These are phyloP conservation scores for Prunus armeniaca DNA, from an alignment of 306 rosid species.

Conservation along the genomic window DNA sequence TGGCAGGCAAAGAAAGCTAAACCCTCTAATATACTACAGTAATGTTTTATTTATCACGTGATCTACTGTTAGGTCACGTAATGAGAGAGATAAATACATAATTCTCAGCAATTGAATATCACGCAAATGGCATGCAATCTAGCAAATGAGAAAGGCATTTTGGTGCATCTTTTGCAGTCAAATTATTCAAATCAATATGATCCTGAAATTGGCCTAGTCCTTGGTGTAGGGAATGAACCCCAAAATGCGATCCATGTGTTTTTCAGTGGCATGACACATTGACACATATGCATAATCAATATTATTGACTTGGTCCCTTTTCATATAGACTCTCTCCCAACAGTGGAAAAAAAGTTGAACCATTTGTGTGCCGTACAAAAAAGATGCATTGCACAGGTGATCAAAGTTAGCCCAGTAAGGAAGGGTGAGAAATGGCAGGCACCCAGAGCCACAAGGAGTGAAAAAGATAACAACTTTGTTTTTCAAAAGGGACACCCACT, in stretches of 20 bases:
- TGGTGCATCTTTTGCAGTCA: background rate
- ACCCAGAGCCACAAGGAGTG: slow-evolving; percentile 22
- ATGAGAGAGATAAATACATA: no score
- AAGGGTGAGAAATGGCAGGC: slow-evolving; percentile 37
- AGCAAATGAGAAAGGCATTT: background rate
- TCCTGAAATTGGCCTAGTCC: slow-evolving; percentile 1
- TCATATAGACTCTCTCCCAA: background rate
- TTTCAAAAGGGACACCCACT: slow-evolving; percentile 60
- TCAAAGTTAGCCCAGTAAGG: slow-evolving; percentile 21
- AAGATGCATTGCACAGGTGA: slow-evolving; percentile 30
- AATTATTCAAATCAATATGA: background rate
- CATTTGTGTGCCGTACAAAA: slow-evolving; percentile 31
- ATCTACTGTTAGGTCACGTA: no score
- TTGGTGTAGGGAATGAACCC: slow-evolving; percentile 19
- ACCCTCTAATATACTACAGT: background rate
- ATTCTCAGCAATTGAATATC: no score
- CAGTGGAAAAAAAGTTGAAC: background rate
- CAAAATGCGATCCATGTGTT: slow-evolving; percentile 43
- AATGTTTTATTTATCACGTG: no score
- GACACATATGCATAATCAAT: background rate
- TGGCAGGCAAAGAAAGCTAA: background rate
- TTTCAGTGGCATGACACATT: slow-evolving; percentile 21
- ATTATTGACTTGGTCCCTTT: slow-evolving; percentile 27
- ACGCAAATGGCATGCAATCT: no score
- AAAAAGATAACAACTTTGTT: slow-evolving; percentile 29